A percentile compares a stretch with the other conserved stretches of the same genome.
These are phyloP conservation scores for Buddleja alternifolia DNA, from an alignment of 257 asterid genomes.

Conservation along the genomic window DNA sequence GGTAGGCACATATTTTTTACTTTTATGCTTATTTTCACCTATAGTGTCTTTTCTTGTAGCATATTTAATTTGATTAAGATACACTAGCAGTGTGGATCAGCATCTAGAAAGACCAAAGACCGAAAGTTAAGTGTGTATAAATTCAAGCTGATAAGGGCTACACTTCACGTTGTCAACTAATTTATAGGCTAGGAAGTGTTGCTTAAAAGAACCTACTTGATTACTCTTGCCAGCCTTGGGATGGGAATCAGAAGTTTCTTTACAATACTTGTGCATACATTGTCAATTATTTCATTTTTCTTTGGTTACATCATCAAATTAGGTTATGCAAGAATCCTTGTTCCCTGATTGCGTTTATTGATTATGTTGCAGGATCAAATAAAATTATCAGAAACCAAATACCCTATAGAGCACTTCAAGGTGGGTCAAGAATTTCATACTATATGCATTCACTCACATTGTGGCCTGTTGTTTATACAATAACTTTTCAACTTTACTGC, in stretches of 20 bases:
- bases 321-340: conserved; percentile 3
- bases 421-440: conserved; percentile 41
- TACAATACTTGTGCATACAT: no score
- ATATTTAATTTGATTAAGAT: no score
- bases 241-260: conserved; percentile 4
- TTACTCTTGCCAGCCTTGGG: conserved; percentile 1
- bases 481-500: background rate
- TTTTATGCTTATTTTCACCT: no score
- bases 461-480: background rate
- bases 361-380: conserved; percentile 84
- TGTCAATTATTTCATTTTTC: no score
- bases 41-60: no score
- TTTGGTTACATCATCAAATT: conserved; percentile 8
- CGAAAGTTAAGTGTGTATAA: no score
- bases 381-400: conserved; percentile 73
- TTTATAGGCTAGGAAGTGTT: background rate
- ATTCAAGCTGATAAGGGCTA: background rate
- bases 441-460: conserved; percentile 9
- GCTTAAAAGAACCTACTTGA: no score
- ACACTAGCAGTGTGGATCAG: no score
- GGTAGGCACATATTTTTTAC: no score
- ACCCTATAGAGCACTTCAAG: conserved; percentile 91
- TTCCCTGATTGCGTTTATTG: conserved; percentile 37
- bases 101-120: no score
- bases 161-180: background rate